Evolutionary conservation across 2,329 filamentous ascomycete genomes (phyloP).

Genomic region (Epichloe bromicola): DNA sequence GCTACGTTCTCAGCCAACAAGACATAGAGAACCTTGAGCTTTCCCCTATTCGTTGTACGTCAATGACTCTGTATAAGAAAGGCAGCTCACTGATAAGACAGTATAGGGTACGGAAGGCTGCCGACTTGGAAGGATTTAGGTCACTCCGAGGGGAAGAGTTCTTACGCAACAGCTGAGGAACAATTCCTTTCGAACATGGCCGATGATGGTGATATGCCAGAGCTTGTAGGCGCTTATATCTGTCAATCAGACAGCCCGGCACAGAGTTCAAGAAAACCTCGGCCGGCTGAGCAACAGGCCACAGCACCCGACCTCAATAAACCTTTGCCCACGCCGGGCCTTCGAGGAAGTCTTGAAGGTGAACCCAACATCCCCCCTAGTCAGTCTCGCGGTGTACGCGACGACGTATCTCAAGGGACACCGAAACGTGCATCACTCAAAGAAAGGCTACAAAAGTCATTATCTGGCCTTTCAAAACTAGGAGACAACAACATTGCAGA

Average conservation of each 20-base stretch:
- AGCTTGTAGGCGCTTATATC: background rate
- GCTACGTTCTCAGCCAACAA: slow-evolving; percentile 17
- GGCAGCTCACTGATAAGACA: background rate
- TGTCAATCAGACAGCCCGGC: background rate
- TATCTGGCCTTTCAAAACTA: slow-evolving; percentile 3
- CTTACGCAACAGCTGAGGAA: slow-evolving; percentile 15
- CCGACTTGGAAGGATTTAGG: slow-evolving; percentile 9
- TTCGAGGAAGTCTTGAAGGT: background rate
- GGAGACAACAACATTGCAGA: background rate
- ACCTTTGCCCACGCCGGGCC: background rate
- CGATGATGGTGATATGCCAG: background rate
- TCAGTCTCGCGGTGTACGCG: background rate
- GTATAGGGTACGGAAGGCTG: slow-evolving; percentile 12
- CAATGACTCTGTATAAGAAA: background rate
- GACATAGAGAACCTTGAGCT: slow-evolving; percentile 23
- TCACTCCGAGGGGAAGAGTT: slow-evolving; percentile 13
- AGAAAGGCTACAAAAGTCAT: slow-evolving; percentile 3
- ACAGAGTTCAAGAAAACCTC: background rate
- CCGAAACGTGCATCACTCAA: background rate
- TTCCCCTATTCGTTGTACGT: slow-evolving; percentile 22
- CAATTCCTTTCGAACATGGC: background rate
- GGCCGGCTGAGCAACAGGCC: background rate
- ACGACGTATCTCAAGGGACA: background rate
- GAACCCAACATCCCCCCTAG: background rate
- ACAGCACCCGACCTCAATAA: background rate